These are phyloP conservation scores for Pseudogymnoascus sp. DNA, from an alignment of 2,329 filamentous ascomycete genomes.

Conservation along the genomic window DNA sequence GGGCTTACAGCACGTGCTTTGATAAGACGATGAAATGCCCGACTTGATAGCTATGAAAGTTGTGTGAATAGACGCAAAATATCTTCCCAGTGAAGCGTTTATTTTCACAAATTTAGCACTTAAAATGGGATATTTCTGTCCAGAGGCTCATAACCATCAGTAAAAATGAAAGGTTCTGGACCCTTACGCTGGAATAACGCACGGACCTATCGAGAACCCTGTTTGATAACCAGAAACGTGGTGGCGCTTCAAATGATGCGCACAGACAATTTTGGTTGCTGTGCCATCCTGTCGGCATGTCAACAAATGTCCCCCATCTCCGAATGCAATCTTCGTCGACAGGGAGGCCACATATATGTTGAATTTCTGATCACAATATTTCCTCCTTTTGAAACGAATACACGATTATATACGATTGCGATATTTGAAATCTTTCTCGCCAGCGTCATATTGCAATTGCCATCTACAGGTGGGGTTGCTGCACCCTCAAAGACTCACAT, in stretches of 20 bases:
- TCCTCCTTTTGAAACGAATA: not conserved
- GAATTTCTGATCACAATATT: not conserved
- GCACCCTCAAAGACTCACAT: not conserved
- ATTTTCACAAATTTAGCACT: not conserved
- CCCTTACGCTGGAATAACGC: not conserved
- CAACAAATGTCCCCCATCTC: conserved; percentile 4
- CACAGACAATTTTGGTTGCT: conserved; percentile 5
- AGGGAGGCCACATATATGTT: not conserved
- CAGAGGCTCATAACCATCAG: not conserved
- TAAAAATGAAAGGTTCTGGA: not conserved
- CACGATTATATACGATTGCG: not conserved
- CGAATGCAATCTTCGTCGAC: not conserved
- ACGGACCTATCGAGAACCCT: not conserved
- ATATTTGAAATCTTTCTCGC: not conserved
- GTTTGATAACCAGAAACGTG: conserved; percentile 5
- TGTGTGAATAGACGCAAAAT: not conserved
- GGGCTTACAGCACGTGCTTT: not conserved
- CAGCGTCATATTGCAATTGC: not conserved
- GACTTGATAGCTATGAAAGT: not conserved
- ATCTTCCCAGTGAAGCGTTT: not conserved
- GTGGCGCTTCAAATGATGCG: not conserved
- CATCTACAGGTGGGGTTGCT: not conserved
- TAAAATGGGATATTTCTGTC: not conserved
- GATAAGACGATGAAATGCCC: not conserved
- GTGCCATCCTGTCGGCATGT: not conserved